Evolutionary conservation across 2,329 filamentous ascomycete genomes (phyloP).

Genomic region (Nothophaeocryptopus gaeumannii): DNA sequence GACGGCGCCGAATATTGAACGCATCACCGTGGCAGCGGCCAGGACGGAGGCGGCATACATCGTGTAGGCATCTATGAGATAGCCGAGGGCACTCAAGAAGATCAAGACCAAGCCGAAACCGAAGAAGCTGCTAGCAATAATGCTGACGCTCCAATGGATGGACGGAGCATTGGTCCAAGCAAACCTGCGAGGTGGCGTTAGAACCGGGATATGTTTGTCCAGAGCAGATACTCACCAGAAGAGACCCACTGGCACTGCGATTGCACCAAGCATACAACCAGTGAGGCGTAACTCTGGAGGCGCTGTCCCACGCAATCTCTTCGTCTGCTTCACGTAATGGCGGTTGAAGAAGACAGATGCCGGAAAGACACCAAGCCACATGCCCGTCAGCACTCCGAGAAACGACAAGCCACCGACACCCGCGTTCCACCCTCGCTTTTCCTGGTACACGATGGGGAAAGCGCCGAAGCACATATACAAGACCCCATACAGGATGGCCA

Average conservation of each 20-base stretch:
- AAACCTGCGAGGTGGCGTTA: conserved; percentile 45
- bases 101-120: conserved; percentile 29
- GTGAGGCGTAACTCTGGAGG: not conserved
- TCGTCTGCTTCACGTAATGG: conserved; percentile 63
- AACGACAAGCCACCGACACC: conserved; percentile 62
- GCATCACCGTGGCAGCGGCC: conserved; percentile 51
- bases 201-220: conserved; percentile 28
- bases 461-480: conserved; percentile 46
- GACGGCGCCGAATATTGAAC: conserved; percentile 52
- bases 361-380: conserved; percentile 51
- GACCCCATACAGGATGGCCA: conserved; percentile 54
- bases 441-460: conserved; percentile 59
- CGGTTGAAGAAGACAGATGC: conserved; percentile 45
- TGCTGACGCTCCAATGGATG: conserved; percentile 40
- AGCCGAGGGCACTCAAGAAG: conserved; percentile 28
- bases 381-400: conserved; percentile 63
- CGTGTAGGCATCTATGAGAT: conserved; percentile 54
- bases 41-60: conserved; percentile 45
- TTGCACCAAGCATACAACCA: too few species aligned
- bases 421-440: conserved; percentile 54
- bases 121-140: conserved; percentile 38
- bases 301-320: conserved; percentile 59
- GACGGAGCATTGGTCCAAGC: conserved; percentile 39
- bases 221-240: too few species aligned
- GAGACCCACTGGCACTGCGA: too few species aligned